Evolutionary conservation across 176 grass and related monocot species (phyloP), one percentile per base, ranked within the genome.

Genomic region (Avena insularis): DNA sequence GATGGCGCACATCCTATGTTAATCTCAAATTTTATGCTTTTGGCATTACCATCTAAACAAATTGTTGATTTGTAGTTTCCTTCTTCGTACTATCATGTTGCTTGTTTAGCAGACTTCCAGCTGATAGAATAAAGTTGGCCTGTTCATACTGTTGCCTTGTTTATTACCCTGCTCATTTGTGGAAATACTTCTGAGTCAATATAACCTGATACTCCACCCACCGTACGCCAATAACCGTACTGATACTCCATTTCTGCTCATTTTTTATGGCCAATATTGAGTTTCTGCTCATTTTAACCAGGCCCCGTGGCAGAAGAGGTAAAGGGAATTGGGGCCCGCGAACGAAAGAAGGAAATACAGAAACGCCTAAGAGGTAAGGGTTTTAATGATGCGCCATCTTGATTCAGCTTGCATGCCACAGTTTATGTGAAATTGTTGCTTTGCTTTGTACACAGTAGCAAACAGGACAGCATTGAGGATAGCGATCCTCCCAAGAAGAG

Each of bases 401-500:
- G 16, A 82, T 69, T 46, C 13, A 45, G 43, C 11, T 10, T 47
- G 33, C 12, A 12, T 53, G 9, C 58, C 8, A 23, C 27, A 75
- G 20, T 31, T 77, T 88, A 85, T 21, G 14, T 61, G 15, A 80
- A 88, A 81, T 36, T 76, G 27, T 16, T 67, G 3, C 47, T 53
- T 58, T 75, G 27, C 31, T 82, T 35, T 81, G 3, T 55, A 2
- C 60, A 49, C 54, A 86, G 79, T 72, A 86, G 66, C 35, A 81
- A 87, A 56, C 51, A 85, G 33, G 40, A 21, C 47, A 51, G 62
- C 59, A 63, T 13, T 72, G 86, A 59, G 63, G 58, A 35, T 40
- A 46, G 58, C 3, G 68, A 91, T 82, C 71, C 36, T 68, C 71
- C 83, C 8, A 92, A 88, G 85, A 84, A 84, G 36, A 92, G 83